phyloP scores from a whole-genome alignment of 2,329 filamentous ascomycete species.

The Beauveria brongniartii region DNA sequence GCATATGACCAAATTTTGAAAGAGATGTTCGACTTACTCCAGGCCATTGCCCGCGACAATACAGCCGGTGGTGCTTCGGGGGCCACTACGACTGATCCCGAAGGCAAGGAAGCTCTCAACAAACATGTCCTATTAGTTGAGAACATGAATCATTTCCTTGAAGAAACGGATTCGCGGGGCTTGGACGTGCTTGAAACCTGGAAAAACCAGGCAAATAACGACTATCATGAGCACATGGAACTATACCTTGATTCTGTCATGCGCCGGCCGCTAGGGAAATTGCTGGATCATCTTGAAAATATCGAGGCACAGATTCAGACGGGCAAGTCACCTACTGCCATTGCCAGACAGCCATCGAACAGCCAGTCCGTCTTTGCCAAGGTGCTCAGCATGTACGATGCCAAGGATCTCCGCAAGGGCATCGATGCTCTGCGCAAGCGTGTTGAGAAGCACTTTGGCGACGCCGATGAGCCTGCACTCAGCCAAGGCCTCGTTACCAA shows the following conservation, averaged over 20 bases:
- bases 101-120: conserved; percentile 95
- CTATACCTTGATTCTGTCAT: conserved; percentile 85
- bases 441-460: conserved; percentile 95
- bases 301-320: conserved; percentile 64
- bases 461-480: conserved; percentile 66
- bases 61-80: conserved; percentile 38
- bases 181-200: conserved; percentile 75
- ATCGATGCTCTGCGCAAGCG: conserved; percentile 82
- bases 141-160: conserved; percentile 96
- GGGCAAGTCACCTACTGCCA: conserved; percentile 51
- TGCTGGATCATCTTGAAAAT: conserved; percentile 86
- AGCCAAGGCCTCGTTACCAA: conserved; percentile 50
- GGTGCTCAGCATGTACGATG: conserved; percentile 69
- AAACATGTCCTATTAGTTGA: conserved; percentile 96
- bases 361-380: conserved; percentile 80
- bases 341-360: conserved; percentile 76
- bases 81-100: conserved; percentile 46
- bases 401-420: conserved; percentile 80
- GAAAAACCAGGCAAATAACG: conserved; percentile 67
- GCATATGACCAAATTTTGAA: conserved; percentile 86
- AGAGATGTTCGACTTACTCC: conserved; percentile 94
- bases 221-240: conserved; percentile 79
- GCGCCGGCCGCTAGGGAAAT: conserved; percentile 77
- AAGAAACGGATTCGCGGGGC: conserved; percentile 72
- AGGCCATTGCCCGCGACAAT: conserved; percentile 78